These are phyloP conservation scores for Sporothrix brasiliensis DNA, from an alignment of 2,329 filamentous ascomycete species.

Conservation along the genomic window DNA sequence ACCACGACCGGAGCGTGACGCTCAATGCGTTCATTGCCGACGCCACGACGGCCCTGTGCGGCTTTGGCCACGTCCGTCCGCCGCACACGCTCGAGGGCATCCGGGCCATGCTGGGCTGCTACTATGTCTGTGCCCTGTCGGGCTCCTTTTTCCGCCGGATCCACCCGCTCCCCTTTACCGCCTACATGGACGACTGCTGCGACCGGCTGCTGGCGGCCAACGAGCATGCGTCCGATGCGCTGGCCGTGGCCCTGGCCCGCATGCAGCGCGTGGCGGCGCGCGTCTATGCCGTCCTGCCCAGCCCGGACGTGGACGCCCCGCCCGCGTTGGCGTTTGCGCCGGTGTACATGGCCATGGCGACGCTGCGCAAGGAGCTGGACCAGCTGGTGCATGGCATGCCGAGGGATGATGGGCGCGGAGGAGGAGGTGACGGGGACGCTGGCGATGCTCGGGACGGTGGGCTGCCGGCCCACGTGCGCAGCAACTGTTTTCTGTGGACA, in stretches of 20 bases:
- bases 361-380: slow-evolving; percentile 44
- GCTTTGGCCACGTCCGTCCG: slow-evolving; percentile 29
- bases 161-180: slow-evolving; percentile 41
- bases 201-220: slow-evolving; percentile 39
- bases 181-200: slow-evolving; percentile 45
- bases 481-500: slow-evolving; percentile 41
- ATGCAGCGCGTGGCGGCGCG: slow-evolving; percentile 45
- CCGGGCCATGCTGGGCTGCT: slow-evolving; percentile 48
- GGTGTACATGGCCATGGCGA: slow-evolving; percentile 43
- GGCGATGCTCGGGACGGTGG: neutral
- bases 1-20: slow-evolving; percentile 34
- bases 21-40: slow-evolving; percentile 44
- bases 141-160: slow-evolving; percentile 44
- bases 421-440: too few species aligned
- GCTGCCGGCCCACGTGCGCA: slow-evolving; percentile 36
- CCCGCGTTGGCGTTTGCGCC: slow-evolving; percentile 37
- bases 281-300: slow-evolving; percentile 39
- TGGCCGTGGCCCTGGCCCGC: slow-evolving; percentile 42
- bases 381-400: slow-evolving; percentile 28
- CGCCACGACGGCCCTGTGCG: slow-evolving; percentile 38
- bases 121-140: slow-evolving; percentile 46
- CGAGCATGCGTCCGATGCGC: slow-evolving; percentile 43
- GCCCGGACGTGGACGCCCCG: slow-evolving; percentile 33
- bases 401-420: too few species aligned
- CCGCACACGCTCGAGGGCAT: slow-evolving; percentile 45